Evolutionary conservation across 306 rosid genomes (phyloP), one percentile per base, ranked within the genome.

Genomic region (Casuarina equisetifolia): DNA sequence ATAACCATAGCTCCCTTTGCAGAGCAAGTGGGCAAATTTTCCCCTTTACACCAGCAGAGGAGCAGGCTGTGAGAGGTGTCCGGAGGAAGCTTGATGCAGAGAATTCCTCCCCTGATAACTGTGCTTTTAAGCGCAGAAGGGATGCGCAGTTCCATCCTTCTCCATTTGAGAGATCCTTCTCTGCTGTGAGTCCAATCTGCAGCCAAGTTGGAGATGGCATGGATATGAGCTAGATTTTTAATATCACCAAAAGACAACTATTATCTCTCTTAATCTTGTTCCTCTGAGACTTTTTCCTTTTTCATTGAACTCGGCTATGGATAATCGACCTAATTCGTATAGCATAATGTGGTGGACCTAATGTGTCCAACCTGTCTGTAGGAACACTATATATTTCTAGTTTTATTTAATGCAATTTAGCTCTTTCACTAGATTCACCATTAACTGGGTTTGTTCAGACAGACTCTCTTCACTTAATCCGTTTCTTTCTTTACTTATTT

Each of bases 201-300:
- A 88, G 89, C 90, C 96, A 90, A 89, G 91, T 89, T 81, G 91
- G 93, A 81, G 97, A 94, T 77, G 96, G 91, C 91, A 94, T 89
- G 94, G 97, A 92, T 86, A 71, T 82, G 89, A 90, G 84, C 90
- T 91, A 90, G 96, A 86, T 76, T 72, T 81, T 80, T 69, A 73
- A 76, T 78, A 73, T 78, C 79, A 85, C 77, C 72, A 79, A 53
- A 78, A 79, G 82, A 81, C 84, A 73, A 42, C 64, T 79, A 75
- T 78, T 81, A 80, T 83, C 82, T 80, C 72, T 78, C 86, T 78
- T 84, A 40, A 67, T 77, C 75, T 78, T 75, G 76, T 88, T 85
- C 77, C 73, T 83, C 77, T 72, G 59, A 83, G 78, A 73, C 39
- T 71, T 82, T 55, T 67, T 55, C 73, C 52, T 81, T 83, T 84